Evolutionary conservation across 2,329 filamentous ascomycete species (phyloP), one percentile per base, ranked within the genome.

Genomic region (Fusarium sp.): DNA sequence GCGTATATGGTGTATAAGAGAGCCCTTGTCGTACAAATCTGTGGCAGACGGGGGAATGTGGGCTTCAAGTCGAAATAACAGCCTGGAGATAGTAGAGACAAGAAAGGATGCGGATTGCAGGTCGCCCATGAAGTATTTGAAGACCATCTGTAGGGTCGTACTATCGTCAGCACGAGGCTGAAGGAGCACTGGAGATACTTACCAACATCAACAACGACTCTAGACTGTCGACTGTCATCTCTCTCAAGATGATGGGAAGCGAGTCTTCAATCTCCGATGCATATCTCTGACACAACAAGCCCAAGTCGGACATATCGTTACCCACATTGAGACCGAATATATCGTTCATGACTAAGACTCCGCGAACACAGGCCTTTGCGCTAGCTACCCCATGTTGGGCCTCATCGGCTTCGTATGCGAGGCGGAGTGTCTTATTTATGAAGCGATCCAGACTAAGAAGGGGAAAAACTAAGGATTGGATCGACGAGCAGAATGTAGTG

Each of bases 51-150:
- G 18, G 6, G 21, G 3, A 0, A 38, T 18, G 6, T 62, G 35
- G 6, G 57, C 57, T 2, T 24, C 18, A 1, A 47, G 20, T 1
- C 20, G 38, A 3, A 63, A 38, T 7, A 63, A 35, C 13, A 62
- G 23, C 0, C 57, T 35, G 3, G 23, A 37, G 0, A 15, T 7
- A 2, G 37, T 3, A 0, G 57, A 41, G 7, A 47, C n/a, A 0
- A 63, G 18, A 3, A 63, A 63, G 2, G 20, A 55, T 2, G 41
- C 35, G 0, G 35, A 55, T 3, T 33, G 28, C 0, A 63, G n/a
- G 3, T 62, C 41, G 5, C 59, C 57, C 5, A 37, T n/a, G 8
- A 62, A 62, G 11, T 62, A 55, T 18, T 62, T 63, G 0, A 38
- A 55, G 11, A 63, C 24, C 3, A 28, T 23, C 59, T 63, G 1